A percentile compares a stretch with the other conserved stretches of the same genome.
These are phyloP conservation scores for Xylariales sp. DNA, from an alignment of 2,329 filamentous ascomycete species.

Conservation along the genomic window DNA sequence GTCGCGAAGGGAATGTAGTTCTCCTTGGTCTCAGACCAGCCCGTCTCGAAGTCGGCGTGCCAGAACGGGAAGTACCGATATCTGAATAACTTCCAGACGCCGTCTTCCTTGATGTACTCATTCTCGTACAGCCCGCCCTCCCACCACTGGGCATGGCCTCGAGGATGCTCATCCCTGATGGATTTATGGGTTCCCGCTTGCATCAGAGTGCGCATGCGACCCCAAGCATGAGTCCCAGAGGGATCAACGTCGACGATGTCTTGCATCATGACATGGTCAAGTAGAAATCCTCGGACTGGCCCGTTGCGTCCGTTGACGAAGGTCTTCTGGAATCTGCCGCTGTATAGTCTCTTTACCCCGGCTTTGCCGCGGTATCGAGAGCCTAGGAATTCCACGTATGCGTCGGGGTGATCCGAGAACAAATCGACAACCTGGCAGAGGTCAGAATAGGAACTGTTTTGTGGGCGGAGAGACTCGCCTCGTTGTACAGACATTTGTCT, in stretches of 20 bases:
- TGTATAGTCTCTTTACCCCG: constrained; percentile 47
- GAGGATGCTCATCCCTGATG: constrained; percentile 44
- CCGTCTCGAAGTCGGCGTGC: constrained; percentile 48
- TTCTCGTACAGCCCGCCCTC: constrained; percentile 56
- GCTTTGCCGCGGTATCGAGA: constrained; percentile 47
- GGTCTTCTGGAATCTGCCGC: constrained; percentile 43
- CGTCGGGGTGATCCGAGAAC: constrained; percentile 47
- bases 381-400: constrained; percentile 52
- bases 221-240: constrained; percentile 41
- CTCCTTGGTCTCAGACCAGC: constrained; percentile 48
- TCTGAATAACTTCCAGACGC: constrained; percentile 49
- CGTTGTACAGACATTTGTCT: constrained; percentile 54
- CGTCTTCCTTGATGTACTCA: constrained; percentile 52
- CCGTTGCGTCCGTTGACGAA: constrained; percentile 53
- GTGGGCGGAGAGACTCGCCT: constrained; percentile 28
- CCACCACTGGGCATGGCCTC: constrained; percentile 52
- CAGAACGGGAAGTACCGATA: constrained; percentile 55
- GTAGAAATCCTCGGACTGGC: constrained; percentile 49
- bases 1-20: constrained; percentile 49
- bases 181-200: constrained; percentile 48
- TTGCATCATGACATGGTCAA: constrained; percentile 55
- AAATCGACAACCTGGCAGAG: constrained; percentile 38
- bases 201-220: constrained; percentile 51
- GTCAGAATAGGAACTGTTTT: constrained; percentile 4
- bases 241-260: constrained; percentile 48